Conservation (phyloP, 805 yeast genomes). For the Saturnispora diversa region DNA sequence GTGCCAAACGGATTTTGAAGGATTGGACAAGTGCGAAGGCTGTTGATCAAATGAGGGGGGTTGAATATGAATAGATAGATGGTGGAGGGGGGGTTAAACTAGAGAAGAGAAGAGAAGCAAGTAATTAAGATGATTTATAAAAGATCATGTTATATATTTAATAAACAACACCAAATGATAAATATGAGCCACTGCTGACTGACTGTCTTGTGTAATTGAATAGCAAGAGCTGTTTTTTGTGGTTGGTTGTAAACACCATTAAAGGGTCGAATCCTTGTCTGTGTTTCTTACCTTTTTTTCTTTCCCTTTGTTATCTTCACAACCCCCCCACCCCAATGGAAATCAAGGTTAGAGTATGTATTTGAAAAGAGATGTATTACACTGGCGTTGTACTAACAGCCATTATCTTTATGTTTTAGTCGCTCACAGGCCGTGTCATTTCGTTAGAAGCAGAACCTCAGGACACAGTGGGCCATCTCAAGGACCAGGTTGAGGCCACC, state of each 20-base stretch:
- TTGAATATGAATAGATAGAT: constrained; percentile 1
- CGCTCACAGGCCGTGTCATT: constrained; percentile 69
- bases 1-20: constrained; percentile 20
- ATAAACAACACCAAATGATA: too few relatives aligned
- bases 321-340: background rate
- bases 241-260: too few relatives aligned
- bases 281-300: too few relatives aligned
- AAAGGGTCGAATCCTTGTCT: too few relatives aligned
- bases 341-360: constrained; percentile 28
- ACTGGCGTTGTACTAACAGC: background rate
- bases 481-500: constrained; percentile 88
- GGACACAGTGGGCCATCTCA: constrained; percentile 61
- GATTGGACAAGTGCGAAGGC: constrained; percentile 13
- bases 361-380: background rate
- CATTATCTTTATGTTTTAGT: background rate
- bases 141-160: too few relatives aligned
- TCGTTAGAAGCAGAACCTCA: constrained; percentile 65
- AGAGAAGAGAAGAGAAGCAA: too few relatives aligned
- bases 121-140: too few relatives aligned
- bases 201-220: too few relatives aligned
- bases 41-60: constrained; percentile 15
- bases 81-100: too few relatives aligned
- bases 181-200: too few relatives aligned
- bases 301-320: background rate
- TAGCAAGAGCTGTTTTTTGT: too few relatives aligned